Base-by-base conservation (phyloP, 1,284 basidiomycete species). In the Papiliotrema flavescens region DNA sequence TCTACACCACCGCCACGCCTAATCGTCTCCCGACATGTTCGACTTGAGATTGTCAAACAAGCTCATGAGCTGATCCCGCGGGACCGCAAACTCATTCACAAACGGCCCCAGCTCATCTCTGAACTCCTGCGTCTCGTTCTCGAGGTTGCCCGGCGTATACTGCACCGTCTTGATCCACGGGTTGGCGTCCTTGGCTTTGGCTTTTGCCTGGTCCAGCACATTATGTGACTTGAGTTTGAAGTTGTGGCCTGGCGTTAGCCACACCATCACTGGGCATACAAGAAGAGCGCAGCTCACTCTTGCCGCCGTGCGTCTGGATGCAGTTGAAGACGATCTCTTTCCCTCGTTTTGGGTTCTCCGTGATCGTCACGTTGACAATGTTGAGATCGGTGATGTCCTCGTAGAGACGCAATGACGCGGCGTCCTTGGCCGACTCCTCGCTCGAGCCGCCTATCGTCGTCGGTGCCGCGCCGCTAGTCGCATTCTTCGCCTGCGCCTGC, bases 381-480 rank as follows among this genome's bases (percentile, higher is more conserved):
- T 62, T 63, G 11, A 77, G 53, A 28, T 73, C 65, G 3, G 70
- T 72, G 39, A 76, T 35, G 47, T 77, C 74, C 54, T 76, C 74
- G 55, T 76, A 77, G 20, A 76, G 62, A 36, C 62, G 54, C 17
- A 77, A 55, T 34, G 62, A 60, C 3, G 59, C 59, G 6, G 58
- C 58, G 54, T 73, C 71, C 51, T 71, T 69, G 24, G 57, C 66
- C 2, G 63, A 51, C 45, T 72, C 73, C 24, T 70, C 69, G 14
- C 60, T 51, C 19, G 56, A 52, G 28, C 36, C 48, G 20, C 45
- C 40, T 11, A 48, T 36, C 6, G 36, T 42, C n/a, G 53, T 35
- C 23, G 55, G 52, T 15, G 59, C 40, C 23, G 55, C n/a, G 24
- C 62, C 39, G 9, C 48, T 48, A 24, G 61, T 37, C 13, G 60